These are phyloP conservation scores for Mastigamoeba balamuthi DNA, from an alignment of 78 protist species.

Conservation along the genomic window DNA sequence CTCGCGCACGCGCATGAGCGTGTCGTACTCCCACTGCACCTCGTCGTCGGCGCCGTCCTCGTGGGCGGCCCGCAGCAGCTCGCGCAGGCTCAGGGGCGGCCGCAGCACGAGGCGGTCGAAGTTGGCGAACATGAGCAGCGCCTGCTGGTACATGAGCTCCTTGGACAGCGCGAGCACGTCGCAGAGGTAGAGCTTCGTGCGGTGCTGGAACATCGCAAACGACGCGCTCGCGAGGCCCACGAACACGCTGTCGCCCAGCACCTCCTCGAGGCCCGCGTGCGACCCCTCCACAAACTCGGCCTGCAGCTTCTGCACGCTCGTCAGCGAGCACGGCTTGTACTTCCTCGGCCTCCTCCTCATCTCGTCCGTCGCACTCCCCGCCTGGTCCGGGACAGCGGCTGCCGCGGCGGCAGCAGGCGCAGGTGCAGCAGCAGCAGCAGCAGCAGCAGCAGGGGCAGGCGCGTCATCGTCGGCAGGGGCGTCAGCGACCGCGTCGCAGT, in stretches of 20 bases:
- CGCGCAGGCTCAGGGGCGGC: no score
- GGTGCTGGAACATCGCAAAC: slow-evolving; percentile 24
- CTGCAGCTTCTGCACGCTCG: slow-evolving; percentile 13
- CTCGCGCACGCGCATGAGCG: slow-evolving; percentile 1
- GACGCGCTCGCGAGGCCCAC: slow-evolving; percentile 48
- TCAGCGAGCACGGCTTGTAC: slow-evolving; percentile 18
- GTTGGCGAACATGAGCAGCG: slow-evolving; percentile 6
- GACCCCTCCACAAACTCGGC: not conserved
- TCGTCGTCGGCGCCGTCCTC: no score
- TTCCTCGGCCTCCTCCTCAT: slow-evolving; percentile 22
- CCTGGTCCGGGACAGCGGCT: no score
- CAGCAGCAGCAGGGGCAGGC: no score
- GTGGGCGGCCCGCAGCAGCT: no score
- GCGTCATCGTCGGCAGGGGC: no score
- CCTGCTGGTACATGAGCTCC: slow-evolving; percentile 28
- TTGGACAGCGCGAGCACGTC: slow-evolving; percentile 21
- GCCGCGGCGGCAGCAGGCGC: no score
- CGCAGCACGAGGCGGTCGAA: slow-evolving; percentile 24
- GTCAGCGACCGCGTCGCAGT: no score
- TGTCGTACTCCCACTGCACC: no score
- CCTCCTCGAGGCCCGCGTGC: slow-evolving; percentile 25
- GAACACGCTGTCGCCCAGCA: slow-evolving; percentile 12
- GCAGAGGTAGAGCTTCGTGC: slow-evolving; percentile 27
- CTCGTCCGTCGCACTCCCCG: no score
- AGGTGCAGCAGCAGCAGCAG: no score